Conservation (phyloP, 2,329 filamentous ascomycete species). For the Pestalotiopsis sp. region DNA sequence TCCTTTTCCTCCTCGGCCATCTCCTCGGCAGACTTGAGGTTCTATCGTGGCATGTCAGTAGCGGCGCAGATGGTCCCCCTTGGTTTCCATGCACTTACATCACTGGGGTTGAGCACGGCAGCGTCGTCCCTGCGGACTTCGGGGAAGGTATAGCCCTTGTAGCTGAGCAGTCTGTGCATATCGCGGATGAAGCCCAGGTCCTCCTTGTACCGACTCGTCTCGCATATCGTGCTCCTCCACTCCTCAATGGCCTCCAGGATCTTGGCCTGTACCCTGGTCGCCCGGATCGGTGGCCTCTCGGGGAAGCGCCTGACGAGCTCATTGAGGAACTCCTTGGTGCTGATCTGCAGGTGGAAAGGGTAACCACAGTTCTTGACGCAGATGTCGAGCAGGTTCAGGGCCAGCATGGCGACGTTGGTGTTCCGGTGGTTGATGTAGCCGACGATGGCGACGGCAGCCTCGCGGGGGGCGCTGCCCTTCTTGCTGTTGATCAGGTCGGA, state of each 20-base stretch:
- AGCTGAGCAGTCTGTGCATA: constrained; percentile 93
- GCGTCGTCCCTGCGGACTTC: constrained; percentile 92
- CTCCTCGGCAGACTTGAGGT: constrained; percentile 92
- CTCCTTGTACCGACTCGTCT: constrained; percentile 96
- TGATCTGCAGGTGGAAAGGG: constrained; percentile 97
- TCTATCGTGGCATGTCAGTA: constrained; percentile 52
- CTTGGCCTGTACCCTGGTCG: constrained; percentile 84
- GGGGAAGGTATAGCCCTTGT: constrained; percentile 96
- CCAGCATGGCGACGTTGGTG: constrained; percentile 88
- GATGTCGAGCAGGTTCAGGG: constrained; percentile 91
- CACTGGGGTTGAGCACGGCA: constrained; percentile 93
- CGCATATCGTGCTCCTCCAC: constrained; percentile 97
- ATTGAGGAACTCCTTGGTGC: constrained; percentile 98
- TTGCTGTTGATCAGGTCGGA: constrained; percentile 95
- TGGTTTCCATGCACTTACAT: constrained; percentile 62
- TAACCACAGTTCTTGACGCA: constrained; percentile 99
- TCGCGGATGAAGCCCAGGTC: constrained; percentile 95
- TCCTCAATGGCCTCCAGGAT: constrained; percentile 97
- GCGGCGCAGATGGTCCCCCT: background rate
- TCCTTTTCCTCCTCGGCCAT: constrained; percentile 97
- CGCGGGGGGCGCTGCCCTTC: constrained; percentile 92
- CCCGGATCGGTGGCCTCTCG: constrained; percentile 84
- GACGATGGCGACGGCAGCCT: constrained; percentile 91
- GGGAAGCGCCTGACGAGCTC: constrained; percentile 96
- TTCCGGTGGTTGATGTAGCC: constrained; percentile 96